Base-by-base conservation (phyloP, 208 protist genomes). In the Acanthamoeba divionensis region DNA sequence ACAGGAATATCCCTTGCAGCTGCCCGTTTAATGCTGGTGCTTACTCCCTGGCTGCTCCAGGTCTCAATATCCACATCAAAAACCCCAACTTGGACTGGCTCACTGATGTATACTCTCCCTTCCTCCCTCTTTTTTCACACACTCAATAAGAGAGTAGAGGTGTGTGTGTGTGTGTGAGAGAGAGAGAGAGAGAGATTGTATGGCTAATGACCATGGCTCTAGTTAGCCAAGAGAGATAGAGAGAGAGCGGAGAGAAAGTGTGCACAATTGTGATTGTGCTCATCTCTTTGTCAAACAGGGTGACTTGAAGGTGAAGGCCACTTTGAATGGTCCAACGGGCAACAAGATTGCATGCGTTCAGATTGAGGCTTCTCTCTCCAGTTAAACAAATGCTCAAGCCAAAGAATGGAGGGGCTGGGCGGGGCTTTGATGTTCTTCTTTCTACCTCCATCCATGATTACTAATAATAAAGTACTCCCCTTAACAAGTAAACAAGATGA, bases 41-140 rank as follows among this genome's bases (percentile, higher is more conserved):
- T 36, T 83, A 83, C 29, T 31, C 48, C 73, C 57, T 83, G 31
- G 29, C 73, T 63, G 31, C 73, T 63, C 73, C 73, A 7, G 73
- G 73, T 29, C 6, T 83, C 73, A 41, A 15, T 36, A n/a, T 83
- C 48, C 48, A 83, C 48, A 6, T 83, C 29, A 62, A 83, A 36
- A 83, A 83, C 50, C 73, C 73, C 50, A 83, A 83, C 48, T 54
- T 83, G 33, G 65, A 54, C 73, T 83, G 73, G 73, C 73, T 83
- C 48, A 83, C 73, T 36, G 73, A 83, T 31, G 73, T 83, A 63
- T n/a, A 18, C 18, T 24, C 18, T 24, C 50, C 7, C 73, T 38
- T n/a, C 0, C 6, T 1, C n/a, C 62, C 24, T 54, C 26, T 77
- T 48, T 4, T 21, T 5, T 77, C 21, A 10, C 1, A n/a, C 4